Conservation (phyloP, 2,329 filamentous ascomycete species). For the Aspergillus hiratsukae region DNA sequence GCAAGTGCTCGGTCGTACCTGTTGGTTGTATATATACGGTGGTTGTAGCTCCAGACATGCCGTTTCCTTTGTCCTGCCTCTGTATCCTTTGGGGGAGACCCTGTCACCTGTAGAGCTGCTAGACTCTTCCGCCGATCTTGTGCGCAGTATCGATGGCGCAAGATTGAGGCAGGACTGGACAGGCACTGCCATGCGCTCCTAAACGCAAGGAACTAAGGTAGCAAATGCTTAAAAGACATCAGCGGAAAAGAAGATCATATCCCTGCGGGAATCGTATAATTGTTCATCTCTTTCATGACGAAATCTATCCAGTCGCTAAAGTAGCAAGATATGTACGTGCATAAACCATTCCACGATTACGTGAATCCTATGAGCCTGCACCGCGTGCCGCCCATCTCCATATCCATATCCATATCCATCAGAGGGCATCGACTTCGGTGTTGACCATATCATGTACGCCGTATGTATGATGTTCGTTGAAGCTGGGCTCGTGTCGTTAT, state of each 20-base stretch:
- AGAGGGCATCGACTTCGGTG: neutral
- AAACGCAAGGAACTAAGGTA: neutral
- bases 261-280: neutral
- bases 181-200: neutral
- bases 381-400: neutral
- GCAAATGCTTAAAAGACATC: neutral
- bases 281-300: slow-evolving; percentile 21
- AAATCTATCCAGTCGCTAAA: slow-evolving; percentile 34
- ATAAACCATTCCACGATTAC: slow-evolving; percentile 13
- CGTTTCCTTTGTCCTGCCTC: neutral
- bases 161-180: neutral
- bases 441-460: neutral
- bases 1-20: slow-evolving; percentile 8
- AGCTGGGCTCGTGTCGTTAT: neutral
- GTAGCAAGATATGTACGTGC: slow-evolving; percentile 25
- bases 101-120: neutral
- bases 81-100: neutral
- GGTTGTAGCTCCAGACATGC: neutral
- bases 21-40: slow-evolving; percentile 31
- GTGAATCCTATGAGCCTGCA: neutral
- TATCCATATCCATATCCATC: neutral
- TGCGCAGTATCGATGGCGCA: neutral
- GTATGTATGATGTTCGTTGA: neutral
- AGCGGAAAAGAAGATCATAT: no score
- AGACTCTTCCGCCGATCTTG: neutral